Base-by-base conservation (phyloP, 1,284 basidiomycete genomes). In the Ceraceosorus guamensis region DNA sequence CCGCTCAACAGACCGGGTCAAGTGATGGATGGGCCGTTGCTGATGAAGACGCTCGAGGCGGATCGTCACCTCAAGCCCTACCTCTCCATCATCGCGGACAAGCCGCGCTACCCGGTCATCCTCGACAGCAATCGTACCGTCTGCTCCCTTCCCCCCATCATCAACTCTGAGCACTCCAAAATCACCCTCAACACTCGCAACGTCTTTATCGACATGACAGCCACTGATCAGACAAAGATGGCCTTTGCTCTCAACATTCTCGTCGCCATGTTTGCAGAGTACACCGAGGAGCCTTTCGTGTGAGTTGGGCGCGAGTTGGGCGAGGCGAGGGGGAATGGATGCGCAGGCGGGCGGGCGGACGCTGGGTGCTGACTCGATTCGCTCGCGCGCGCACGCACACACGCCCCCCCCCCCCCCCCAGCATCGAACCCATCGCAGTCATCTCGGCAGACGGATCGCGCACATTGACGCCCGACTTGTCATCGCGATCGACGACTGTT, bases 221-320 rank as follows among this genome's bases (percentile, higher is more conserved):
- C 91, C 6, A 93, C 90, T n/a, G 95, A 99, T 77, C 84, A 91
- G 77, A 97, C 93, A 48, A 98, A 97, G 79, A 83, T 98, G 55
- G 86, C 86, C 68, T 91, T 96, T 63, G 95, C 97, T 52, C 84
- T 91, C 53, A 95, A 93, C 78, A 91, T 96, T 63, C 84, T 99
- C 35, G 82, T 88, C 5, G 87, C 89, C 45, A 96, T 97, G 93
- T 99, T 99, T 79, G 87, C 91, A 11, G 91, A 97, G 78, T 96
- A 99, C 77, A 92, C 89, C 75, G 83, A 83, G 57, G 85, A 90
- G 52, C 89, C 92, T 3, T 96, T 87, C 83, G 85, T 46, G 18
- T 41, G 37, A 41, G 37, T 41, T n/a, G 37, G n/a, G n/a, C n/a
- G n/a, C n/a, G n/a, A 43, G 39, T 43, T 10, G n/a, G 11, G n/a